Conservation (phyloP, 352 stramenopile species). For the Lagenidium giganteum region DNA sequence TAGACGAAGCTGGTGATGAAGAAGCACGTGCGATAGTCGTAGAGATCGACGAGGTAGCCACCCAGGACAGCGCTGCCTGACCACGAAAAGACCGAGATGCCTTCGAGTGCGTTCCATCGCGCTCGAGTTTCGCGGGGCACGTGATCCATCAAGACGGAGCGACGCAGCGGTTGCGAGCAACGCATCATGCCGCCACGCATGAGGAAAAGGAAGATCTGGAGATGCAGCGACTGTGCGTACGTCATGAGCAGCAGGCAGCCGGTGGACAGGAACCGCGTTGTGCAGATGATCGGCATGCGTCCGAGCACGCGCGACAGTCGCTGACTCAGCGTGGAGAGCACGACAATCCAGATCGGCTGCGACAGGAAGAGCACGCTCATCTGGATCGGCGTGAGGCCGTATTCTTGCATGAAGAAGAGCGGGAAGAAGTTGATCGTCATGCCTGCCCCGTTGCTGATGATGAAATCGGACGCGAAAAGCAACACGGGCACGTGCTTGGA, state of each 20-base stretch:
- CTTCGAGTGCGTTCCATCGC: constrained; percentile 72
- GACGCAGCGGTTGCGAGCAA: constrained; percentile 72
- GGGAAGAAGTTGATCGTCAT: constrained; percentile 87
- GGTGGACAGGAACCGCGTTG: constrained; percentile 49
- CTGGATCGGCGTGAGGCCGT: constrained; percentile 68
- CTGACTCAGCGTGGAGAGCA: constrained; percentile 48
- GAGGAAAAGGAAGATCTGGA: constrained; percentile 69
- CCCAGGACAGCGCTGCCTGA: constrained; percentile 75
- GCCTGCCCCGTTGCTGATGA: constrained; percentile 79
- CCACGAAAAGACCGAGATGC: constrained; percentile 74
- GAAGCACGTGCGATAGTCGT: constrained; percentile 75
- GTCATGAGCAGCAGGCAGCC: constrained; percentile 64
- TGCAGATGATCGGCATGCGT: constrained; percentile 69
- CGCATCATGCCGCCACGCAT: constrained; percentile 81
- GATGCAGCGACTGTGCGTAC: constrained; percentile 38
- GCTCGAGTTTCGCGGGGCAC: constrained; percentile 67
- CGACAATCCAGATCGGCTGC: constrained; percentile 65
- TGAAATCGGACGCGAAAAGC: constrained; percentile 72
- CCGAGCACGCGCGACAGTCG: constrained; percentile 37
- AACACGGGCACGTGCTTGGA: constrained; percentile 67
- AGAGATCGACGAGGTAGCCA: constrained; percentile 71
- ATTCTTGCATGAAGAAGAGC: constrained; percentile 79
- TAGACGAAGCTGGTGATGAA: constrained; percentile 81
- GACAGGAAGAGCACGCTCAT: constrained; percentile 61
- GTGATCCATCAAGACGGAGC: constrained; percentile 78